A percentile compares a stretch with the other conserved stretches of the same genome.
phyloP scores from a whole-genome alignment of 2,329 filamentous ascomycete species.

The Colletotrichum scovillei region DNA sequence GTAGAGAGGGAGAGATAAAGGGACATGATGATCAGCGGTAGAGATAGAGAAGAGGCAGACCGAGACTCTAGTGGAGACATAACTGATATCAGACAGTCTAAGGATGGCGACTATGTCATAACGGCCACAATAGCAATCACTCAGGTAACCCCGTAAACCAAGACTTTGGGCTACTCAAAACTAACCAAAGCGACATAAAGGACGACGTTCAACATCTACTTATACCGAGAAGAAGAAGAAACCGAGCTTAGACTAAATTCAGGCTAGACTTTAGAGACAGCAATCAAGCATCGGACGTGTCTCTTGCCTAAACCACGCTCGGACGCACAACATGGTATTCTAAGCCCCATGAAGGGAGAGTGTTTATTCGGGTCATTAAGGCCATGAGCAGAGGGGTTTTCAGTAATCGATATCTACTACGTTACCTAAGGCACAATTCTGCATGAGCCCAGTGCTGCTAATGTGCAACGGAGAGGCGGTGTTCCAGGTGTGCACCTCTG shows the following conservation, averaged over 20 bases:
- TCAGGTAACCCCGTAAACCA: background rate
- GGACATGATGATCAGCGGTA: too few relatives aligned
- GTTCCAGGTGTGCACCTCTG: background rate
- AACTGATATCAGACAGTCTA: too few relatives aligned
- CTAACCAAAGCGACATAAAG: background rate
- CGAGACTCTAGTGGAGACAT: too few relatives aligned
- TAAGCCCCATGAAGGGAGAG: too few relatives aligned
- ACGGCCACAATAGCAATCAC: background rate
- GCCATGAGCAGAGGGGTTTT: background rate
- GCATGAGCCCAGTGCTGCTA: background rate
- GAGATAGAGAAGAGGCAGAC: too few relatives aligned
- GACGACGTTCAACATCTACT: background rate
- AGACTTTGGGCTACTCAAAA: accelerated
- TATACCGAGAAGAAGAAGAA: too few relatives aligned
- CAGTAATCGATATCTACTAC: background rate
- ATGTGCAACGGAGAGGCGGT: background rate
- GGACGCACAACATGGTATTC: too few relatives aligned
- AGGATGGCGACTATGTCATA: background rate
- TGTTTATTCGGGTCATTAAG: background rate
- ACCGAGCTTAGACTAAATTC: too few relatives aligned
- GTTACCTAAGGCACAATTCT: background rate
- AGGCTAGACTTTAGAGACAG: too few relatives aligned
- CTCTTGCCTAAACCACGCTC: too few relatives aligned
- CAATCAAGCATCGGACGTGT: too few relatives aligned
- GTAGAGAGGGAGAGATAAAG: too few relatives aligned